These are phyloP conservation scores for Trichothecium roseum DNA, from an alignment of 2,329 filamentous ascomycete species.

Conservation along the genomic window DNA sequence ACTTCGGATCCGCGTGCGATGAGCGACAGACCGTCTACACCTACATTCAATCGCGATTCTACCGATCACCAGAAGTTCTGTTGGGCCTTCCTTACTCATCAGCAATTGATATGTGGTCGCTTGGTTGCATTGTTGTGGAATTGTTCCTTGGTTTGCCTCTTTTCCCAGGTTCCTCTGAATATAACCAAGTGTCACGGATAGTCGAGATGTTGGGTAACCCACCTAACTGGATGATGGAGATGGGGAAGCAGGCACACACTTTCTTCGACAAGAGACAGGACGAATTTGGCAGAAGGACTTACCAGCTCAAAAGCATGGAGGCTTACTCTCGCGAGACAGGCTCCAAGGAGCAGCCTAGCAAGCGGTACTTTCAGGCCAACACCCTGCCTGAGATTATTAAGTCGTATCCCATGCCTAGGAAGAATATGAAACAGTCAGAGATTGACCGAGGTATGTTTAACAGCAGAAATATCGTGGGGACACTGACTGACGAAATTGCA, in stretches of 20 bases:
- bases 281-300: conserved; percentile 84
- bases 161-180: conserved; percentile 95
- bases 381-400: conserved; percentile 96
- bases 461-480: neutral
- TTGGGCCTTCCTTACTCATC: conserved; percentile 96
- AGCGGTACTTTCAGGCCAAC: conserved; percentile 96
- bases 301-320: conserved; percentile 93
- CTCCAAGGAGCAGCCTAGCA: conserved; percentile 97
- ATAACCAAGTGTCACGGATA: conserved; percentile 95
- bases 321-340: conserved; percentile 93
- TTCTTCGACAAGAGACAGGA: conserved; percentile 92
- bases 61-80: conserved; percentile 90
- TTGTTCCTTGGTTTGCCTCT: conserved; percentile 88
- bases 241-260: conserved; percentile 94
- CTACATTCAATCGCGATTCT: conserved; percentile 97
- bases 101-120: conserved; percentile 98
- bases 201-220: conserved; percentile 97
- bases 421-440: conserved; percentile 98
- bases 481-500: conserved; percentile 27
- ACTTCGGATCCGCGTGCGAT: conserved; percentile 97
- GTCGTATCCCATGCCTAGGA: conserved; percentile 94
- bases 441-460: conserved; percentile 71
- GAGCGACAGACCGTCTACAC: conserved; percentile 98
- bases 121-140: conserved; percentile 97
- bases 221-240: conserved; percentile 98